phyloP scores from a whole-genome alignment of 192 early-diverging fungal genomes.

The Dissophora ornata region DNA sequence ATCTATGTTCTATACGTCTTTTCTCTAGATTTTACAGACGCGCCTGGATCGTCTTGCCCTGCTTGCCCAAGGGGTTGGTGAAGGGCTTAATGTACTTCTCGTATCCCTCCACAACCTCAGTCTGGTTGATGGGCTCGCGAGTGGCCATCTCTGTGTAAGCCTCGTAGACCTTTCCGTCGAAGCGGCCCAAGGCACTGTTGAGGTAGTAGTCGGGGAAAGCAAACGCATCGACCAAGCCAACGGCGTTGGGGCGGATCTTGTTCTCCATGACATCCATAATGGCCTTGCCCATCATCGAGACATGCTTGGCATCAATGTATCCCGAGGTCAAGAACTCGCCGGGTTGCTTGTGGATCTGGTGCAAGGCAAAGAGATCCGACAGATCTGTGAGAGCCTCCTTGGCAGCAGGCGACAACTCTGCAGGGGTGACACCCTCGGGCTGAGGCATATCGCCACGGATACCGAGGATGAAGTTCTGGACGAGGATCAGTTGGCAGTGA shows the following conservation, averaged over 20 bases:
- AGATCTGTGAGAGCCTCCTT: conserved; percentile 59
- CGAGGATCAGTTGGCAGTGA: conserved; percentile 81
- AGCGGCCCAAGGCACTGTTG: conserved; percentile 80
- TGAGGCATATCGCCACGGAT: conserved; percentile 60
- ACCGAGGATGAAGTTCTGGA: conserved; percentile 76
- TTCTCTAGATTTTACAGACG: conserved; percentile 28
- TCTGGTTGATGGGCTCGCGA: conserved; percentile 80
- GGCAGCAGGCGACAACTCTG: conserved; percentile 53
- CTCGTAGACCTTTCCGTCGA: conserved; percentile 86
- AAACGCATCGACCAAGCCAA: conserved; percentile 85
- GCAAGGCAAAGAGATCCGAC: conserved; percentile 66
- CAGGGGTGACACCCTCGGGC: conserved; percentile 33
- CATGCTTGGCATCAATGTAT: conserved; percentile 63
- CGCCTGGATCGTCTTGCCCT: conserved; percentile 44
- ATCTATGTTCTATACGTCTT: no score
- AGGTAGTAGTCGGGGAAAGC: conserved; percentile 79
- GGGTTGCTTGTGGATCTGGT: conserved; percentile 77
- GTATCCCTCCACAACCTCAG: conserved; percentile 68
- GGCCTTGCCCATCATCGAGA: conserved; percentile 59
- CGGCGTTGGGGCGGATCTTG: conserved; percentile 78
- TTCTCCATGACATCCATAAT: conserved; percentile 65
- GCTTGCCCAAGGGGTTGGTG: conserved; percentile 37
- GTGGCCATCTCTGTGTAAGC: conserved; percentile 78
- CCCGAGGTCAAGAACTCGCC: conserved; percentile 70
- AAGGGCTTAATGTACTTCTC: conserved; percentile 59